phyloP scores from a whole-genome alignment of 352 stramenopile genomes.

The Hyaloperonospora brassicae region DNA sequence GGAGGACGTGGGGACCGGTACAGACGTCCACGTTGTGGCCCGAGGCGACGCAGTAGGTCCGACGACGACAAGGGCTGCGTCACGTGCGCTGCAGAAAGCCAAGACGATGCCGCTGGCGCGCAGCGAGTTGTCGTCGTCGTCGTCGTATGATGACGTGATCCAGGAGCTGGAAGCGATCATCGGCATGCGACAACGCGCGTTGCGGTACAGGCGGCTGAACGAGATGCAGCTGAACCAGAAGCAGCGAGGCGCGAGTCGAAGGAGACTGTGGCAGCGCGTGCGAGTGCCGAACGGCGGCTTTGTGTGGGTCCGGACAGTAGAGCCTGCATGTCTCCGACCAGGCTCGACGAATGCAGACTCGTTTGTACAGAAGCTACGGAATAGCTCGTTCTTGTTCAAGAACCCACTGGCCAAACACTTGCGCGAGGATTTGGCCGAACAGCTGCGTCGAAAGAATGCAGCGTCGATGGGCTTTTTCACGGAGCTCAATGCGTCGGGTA shows the following conservation, averaged over 20 bases:
- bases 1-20: constrained; percentile 15
- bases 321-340: constrained; percentile 10
- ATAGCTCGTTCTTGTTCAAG: constrained; percentile 51
- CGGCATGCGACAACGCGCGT: constrained; percentile 41
- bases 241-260: constrained; percentile 42
- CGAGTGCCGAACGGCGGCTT: constrained; percentile 46
- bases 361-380: constrained; percentile 44
- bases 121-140: constrained; percentile 5
- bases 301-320: constrained; percentile 53
- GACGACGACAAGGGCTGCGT: constrained; percentile 1
- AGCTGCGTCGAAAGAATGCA: constrained; percentile 72
- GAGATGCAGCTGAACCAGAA: constrained; percentile 63
- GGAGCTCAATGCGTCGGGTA: constrained; percentile 41
- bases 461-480: constrained; percentile 64
- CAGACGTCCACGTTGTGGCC: constrained; percentile 5
- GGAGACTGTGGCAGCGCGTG: constrained; percentile 56
- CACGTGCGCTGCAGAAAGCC: constrained; percentile 17
- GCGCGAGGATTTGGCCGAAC: constrained; percentile 42
- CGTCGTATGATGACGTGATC: constrained; percentile 12
- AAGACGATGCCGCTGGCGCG: constrained; percentile 26
- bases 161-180: constrained; percentile 29
- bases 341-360: constrained; percentile 33
- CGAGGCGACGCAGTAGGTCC: constrained; percentile 9
- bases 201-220: constrained; percentile 56
- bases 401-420: constrained; percentile 38